Base-by-base conservation (phyloP, 2,329 filamentous ascomycete species). In the Claviceps africana region DNA sequence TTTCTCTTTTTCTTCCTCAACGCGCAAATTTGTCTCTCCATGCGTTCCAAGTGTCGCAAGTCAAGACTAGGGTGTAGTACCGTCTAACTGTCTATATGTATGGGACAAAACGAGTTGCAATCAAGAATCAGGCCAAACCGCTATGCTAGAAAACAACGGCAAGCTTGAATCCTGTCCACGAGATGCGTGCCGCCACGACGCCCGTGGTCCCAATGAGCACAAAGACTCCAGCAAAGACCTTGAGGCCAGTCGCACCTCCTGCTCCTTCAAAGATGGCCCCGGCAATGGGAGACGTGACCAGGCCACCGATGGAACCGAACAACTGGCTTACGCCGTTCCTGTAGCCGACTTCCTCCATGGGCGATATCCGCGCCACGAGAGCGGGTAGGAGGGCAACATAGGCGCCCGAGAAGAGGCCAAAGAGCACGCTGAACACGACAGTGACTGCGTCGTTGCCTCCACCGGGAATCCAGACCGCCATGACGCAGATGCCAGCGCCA, bases 331-430 rank as follows among this genome's bases (percentile, higher is more conserved):
- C 46, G 25, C 79, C 79, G 7, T 72, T 76, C 8, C 78, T 68
- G 2, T 76, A 68, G 1, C 79, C 79, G 11, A 81, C 72, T 57
- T 78, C 70, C 3, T 70, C 65, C 43, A 78, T 67, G 49, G 76
- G 73, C 0, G 72, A 75, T 50, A 81, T 76, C 53, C 79, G 73
- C 1, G 62, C 62, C 9, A 62, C 52, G 17, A 64, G 56, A 7
- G 61, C 61, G 2, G 57, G 58, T 11, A 57, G 54, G 11, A 67
- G 54, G 19, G 58, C 55, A 47, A 65, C 59, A 45, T 60, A 60
- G 22, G 62, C 61, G 21, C 63, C 64, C 0, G 64, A 65, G 22
- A 59, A 57, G 42, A 65, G 56, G 4, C 64, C 64, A 54, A 62
- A 66, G 3, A 64, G 50, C 10, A 58, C 55, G 3, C 59, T 57